Conservation (phyloP, 768 basidiomycete species). For the Auricularia sp. region DNA sequence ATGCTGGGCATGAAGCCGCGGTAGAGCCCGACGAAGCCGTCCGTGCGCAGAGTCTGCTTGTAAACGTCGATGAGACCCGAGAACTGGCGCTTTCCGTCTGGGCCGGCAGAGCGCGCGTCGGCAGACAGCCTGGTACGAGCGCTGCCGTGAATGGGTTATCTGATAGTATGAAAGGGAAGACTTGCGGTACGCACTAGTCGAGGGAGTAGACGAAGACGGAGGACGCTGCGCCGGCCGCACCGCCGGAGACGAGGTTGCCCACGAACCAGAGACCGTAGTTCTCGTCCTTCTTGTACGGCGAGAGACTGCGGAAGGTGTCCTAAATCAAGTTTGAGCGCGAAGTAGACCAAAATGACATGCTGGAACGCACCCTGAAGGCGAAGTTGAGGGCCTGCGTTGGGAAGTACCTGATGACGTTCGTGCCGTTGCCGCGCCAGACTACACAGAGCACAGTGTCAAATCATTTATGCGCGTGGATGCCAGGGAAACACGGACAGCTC, state of each 20-base stretch:
- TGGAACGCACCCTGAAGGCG: conserved; percentile 25
- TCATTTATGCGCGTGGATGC: not conserved
- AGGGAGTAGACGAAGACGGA: conserved; percentile 38
- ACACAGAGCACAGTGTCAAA: not conserved
- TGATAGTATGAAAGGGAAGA: not conserved
- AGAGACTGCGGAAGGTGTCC: conserved; percentile 30
- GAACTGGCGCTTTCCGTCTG: conserved; percentile 34
- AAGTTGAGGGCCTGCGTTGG: conserved; percentile 39
- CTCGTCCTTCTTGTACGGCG: conserved; percentile 29
- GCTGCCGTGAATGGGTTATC: conserved; percentile 9
- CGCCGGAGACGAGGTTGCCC: conserved; percentile 34
- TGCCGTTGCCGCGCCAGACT: conserved; percentile 38
- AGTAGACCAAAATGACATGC: not conserved
- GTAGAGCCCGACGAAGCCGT: conserved; percentile 33
- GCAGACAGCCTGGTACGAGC: conserved; percentile 34
- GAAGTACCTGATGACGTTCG: conserved; percentile 37
- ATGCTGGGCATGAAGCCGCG: conserved; percentile 34
- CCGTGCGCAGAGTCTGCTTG: conserved; percentile 31
- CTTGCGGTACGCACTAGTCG: conserved; percentile 25
- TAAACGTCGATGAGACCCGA: conserved; percentile 34
- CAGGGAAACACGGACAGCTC: conserved; percentile 21
- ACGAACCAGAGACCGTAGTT: conserved; percentile 29
- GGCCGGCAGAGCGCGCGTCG: conserved; percentile 27
- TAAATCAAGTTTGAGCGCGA: not conserved
- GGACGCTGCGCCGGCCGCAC: conserved; percentile 33